Evolutionary conservation across 164 flowering plant genomes (phyloP).

Genomic region (Liquidambar formosana): DNA sequence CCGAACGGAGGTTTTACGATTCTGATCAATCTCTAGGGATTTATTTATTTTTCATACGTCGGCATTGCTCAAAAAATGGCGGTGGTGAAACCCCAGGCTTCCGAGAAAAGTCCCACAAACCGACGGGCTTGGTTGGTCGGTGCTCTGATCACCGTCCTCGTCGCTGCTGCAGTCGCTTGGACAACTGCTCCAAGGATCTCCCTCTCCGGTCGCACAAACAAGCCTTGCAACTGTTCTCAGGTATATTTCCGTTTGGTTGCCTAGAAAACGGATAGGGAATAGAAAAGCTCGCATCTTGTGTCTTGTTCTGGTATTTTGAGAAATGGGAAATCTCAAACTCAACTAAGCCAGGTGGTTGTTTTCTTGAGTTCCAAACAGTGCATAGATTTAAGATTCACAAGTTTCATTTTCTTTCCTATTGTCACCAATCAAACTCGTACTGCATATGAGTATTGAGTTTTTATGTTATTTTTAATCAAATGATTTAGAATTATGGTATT

Average conservation of each 20-base stretch:
- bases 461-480: too few species aligned
- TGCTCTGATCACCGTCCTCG: constrained; percentile 19
- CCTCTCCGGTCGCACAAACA: constrained; percentile 4
- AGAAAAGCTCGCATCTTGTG: not conserved
- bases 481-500: too few species aligned
- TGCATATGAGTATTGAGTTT: too few species aligned
- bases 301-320: not conserved
- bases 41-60: too few species aligned
- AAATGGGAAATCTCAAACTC: not conserved
- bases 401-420: too few species aligned
- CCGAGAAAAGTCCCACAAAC: constrained; percentile 1
- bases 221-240: constrained; percentile 24
- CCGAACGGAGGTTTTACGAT: too few species aligned
- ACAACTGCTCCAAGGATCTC: constrained; percentile 9
- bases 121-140: constrained; percentile 23
- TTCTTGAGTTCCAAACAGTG: too few species aligned
- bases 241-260: constrained; percentile 12
- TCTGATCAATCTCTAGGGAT: too few species aligned
- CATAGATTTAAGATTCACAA: too few species aligned
- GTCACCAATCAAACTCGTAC: too few species aligned
- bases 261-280: constrained; percentile 2
- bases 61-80: too few species aligned
- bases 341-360: not conserved
- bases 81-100: constrained; percentile 12
- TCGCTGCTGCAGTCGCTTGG: constrained; percentile 23